Conservation (phyloP, 306 rosid genomes). For the Sophora flavescens region DNA sequence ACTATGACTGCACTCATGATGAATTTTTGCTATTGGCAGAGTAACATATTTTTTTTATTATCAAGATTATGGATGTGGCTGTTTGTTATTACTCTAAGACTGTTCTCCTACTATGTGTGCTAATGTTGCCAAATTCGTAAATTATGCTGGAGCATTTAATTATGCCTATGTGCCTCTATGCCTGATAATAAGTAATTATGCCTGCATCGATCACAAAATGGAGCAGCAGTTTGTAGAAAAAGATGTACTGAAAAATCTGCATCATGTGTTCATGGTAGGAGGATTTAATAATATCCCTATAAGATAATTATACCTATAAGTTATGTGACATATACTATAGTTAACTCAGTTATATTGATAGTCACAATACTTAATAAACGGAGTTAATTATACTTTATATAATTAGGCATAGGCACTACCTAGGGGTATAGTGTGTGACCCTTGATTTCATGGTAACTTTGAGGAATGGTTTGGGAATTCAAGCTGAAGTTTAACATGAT, state of each 20-base stretch:
- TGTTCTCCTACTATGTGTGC: too few species aligned
- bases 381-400: not conserved
- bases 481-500: conserved; percentile 71
- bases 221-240: not conserved
- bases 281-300: not conserved
- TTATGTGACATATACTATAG: too few species aligned
- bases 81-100: too few species aligned
- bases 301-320: not conserved
- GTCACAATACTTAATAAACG: too few species aligned
- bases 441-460: not conserved
- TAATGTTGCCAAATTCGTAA: too few species aligned
- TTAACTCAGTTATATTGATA: not conserved
- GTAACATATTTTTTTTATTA: not conserved
- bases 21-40: conserved; percentile 31
- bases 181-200: too few species aligned
- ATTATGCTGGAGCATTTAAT: too few species aligned
- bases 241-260: not conserved
- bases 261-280: not conserved
- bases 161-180: too few species aligned
- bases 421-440: too few species aligned
- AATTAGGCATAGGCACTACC: not conserved
- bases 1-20: not conserved
- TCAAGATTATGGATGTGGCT: too few species aligned
- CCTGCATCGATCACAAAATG: not conserved
- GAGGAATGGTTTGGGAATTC: conserved; percentile 46